A percentile compares a stretch with the other conserved stretches of the same genome.
Evolutionary conservation across 345 rosid genomes (phyloP).

Genomic region (Atalantia buxifolia): DNA sequence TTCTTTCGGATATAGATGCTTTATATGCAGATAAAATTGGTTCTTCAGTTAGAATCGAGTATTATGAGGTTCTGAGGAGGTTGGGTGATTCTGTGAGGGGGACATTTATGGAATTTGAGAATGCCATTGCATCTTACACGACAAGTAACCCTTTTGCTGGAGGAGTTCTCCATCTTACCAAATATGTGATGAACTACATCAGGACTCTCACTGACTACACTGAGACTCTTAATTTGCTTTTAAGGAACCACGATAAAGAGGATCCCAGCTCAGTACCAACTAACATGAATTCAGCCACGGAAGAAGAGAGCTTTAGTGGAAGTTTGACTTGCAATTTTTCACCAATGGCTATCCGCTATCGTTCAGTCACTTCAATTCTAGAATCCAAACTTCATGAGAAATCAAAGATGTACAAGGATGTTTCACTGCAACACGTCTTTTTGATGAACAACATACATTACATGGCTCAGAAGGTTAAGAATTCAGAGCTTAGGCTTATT

Average conservation of each 20-base stretch:
- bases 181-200: slow-evolving; percentile 80
- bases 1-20: slow-evolving; percentile 57
- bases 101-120: slow-evolving; percentile 70
- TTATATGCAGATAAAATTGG: slow-evolving; percentile 50
- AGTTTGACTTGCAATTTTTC: slow-evolving; percentile 26
- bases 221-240: slow-evolving; percentile 59
- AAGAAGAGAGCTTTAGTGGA: slow-evolving; percentile 37
- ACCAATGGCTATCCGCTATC: slow-evolving; percentile 49
- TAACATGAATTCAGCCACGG: slow-evolving; percentile 26
- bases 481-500: slow-evolving; percentile 57
- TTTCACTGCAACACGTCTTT: slow-evolving; percentile 69
- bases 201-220: slow-evolving; percentile 61
- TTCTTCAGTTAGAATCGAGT: slow-evolving; percentile 49
- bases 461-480: slow-evolving; percentile 76
- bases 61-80: slow-evolving; percentile 54
- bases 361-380: slow-evolving; percentile 52
- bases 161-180: slow-evolving; percentile 74
- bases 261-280: slow-evolving; percentile 35
- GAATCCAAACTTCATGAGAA: slow-evolving; percentile 65
- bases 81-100: slow-evolving; percentile 59
- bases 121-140: slow-evolving; percentile 57
- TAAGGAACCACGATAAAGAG: slow-evolving; percentile 41
- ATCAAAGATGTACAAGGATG: slow-evolving; percentile 60
- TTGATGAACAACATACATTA: slow-evolving; percentile 86
- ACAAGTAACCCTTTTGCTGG: slow-evolving; percentile 57